Evolutionary conservation across 2,329 filamentous ascomycete species (phyloP), one percentile per base, ranked within the genome.

Genomic region (Bertia moriformis): DNA sequence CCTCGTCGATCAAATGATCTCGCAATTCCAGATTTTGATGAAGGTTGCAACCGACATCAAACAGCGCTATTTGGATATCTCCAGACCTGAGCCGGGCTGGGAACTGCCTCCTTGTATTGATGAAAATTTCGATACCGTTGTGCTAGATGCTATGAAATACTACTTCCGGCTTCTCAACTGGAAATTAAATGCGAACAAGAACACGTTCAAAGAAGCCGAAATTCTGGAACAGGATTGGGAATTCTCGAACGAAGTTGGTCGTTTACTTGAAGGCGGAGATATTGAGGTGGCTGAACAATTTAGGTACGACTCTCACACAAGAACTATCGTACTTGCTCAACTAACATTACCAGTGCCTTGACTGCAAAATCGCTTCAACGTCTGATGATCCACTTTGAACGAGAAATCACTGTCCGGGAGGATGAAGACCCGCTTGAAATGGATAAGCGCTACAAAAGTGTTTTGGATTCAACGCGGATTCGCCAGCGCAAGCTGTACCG

Each of bases 81-180:
- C 87, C 17, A 76, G 85, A 47, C 83, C 87, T 1, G 83, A 96
- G 56, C 77, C 83, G 15, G 89, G 91, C 37, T 98, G 91, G 91
- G 87, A 96, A 49, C 62, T 96, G 40, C 91, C 91, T 2, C 86
- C 88, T 5, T 95, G 88, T 59, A 93, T 98, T 46, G 91, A 96
- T 53, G 91, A 98, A 54, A 86, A 86, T 32, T 98, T 96, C 51
- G 91, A 96, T 54, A 73, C 80, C 22, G 85, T 93, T 14, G 85
- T 96, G 7, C 62, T 98, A 33, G 89, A 95, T 51, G 88, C 89
- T 1, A 66, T 98, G 48, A 93, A 89, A 56, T 96, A 94, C 58
- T 98, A 98, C 60, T 98, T 98, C 69, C 91, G 89, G 57, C 88
- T 98, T 73, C 67, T 98, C 35, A 95, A 96, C 54, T 96, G 88